These are phyloP conservation scores for Apiospora hydei DNA, from an alignment of 2,329 filamentous ascomycete species.

Conservation along the genomic window DNA sequence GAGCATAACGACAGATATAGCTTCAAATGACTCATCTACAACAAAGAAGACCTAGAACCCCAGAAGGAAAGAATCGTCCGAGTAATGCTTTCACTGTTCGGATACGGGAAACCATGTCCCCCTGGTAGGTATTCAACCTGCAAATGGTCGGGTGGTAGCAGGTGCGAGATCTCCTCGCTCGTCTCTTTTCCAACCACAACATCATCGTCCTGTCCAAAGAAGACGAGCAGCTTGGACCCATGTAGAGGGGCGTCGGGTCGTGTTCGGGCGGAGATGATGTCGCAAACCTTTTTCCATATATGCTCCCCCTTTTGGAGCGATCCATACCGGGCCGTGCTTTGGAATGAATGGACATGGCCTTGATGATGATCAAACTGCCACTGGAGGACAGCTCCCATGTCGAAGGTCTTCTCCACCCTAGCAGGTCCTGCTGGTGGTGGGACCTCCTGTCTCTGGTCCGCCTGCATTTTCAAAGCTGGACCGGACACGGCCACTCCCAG, in stretches of 20 bases:
- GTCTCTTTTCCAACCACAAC: slow-evolving; percentile 34
- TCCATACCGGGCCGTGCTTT: slow-evolving; percentile 34
- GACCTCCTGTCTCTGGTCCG: slow-evolving; percentile 24
- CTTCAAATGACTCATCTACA: background rate
- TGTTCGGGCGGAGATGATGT: slow-evolving; percentile 34
- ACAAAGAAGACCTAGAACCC: slow-evolving; percentile 26
- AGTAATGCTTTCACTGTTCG: slow-evolving; percentile 34
- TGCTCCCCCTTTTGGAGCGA: slow-evolving; percentile 30
- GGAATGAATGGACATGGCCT: slow-evolving; percentile 35
- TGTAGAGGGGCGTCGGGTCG: slow-evolving; percentile 30
- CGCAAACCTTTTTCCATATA: slow-evolving; percentile 33
- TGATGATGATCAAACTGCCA: slow-evolving; percentile 37
- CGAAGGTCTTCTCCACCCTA: slow-evolving; percentile 33
- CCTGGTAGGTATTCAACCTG: slow-evolving; percentile 35
- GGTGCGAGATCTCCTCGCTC: slow-evolving; percentile 35
- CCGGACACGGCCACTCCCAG: slow-evolving; percentile 31
- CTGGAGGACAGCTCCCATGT: slow-evolving; percentile 33
- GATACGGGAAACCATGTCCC: slow-evolving; percentile 36
- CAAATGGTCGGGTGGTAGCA: slow-evolving; percentile 33
- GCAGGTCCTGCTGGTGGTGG: slow-evolving; percentile 26
- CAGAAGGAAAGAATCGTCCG: slow-evolving; percentile 33
- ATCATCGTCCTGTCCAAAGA: slow-evolving; percentile 34
- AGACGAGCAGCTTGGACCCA: slow-evolving; percentile 34
- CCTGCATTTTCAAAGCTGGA: slow-evolving; percentile 28
- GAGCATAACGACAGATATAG: no score